Base-by-base conservation (phyloP, 2,329 filamentous ascomycete genomes). In the Xylaria sp. region DNA sequence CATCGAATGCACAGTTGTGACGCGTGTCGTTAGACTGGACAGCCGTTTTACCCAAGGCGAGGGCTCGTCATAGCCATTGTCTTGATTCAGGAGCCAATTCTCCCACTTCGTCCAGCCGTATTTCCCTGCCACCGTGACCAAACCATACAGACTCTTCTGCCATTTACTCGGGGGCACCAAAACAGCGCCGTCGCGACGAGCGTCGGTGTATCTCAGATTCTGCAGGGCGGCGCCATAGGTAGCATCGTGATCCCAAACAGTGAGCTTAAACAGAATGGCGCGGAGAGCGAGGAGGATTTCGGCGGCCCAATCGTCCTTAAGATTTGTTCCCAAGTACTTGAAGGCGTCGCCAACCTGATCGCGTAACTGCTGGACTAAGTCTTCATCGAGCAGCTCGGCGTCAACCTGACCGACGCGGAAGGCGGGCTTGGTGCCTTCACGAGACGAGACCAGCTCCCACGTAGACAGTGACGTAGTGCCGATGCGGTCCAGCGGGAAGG, bases 341-440 rank as follows among this genome's bases (percentile, higher is more conserved):
- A 98, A 83, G 13, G 90, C 96, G 73, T 98, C 94, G 73, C 90
- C 91, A 39, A 96, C 93, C 81, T 99, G 95, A 6, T 88, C 89
- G 78, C 92, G 94, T 68, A 99, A 84, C 73, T 98, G 86, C n/a
- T 89, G 88, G 28, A 98, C 85, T 55, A 99, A 86, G 82, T 98
- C 96, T 78, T 97, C 94, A 80, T 99, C 96, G 20, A 99, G 87
- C 59, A 99, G 85, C 80, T 98, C 96, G 46, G 96, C 94, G 80
- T 99, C 96, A 52, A 98, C 93, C 82, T 99, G 96, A 34, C 95
- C 94, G 34, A 99, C 96, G 63, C 96, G 91, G 80, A 97, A 98
- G 12, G 93, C 91, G 5, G 96, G 95, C 18, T 90, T 86, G 28
- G 92, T 95, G 54, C 94, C 93, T 77, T 94, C 90, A 69, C 92